phyloP scores from a whole-genome alignment of 306 rosid species.

The Neltuma alba region DNA sequence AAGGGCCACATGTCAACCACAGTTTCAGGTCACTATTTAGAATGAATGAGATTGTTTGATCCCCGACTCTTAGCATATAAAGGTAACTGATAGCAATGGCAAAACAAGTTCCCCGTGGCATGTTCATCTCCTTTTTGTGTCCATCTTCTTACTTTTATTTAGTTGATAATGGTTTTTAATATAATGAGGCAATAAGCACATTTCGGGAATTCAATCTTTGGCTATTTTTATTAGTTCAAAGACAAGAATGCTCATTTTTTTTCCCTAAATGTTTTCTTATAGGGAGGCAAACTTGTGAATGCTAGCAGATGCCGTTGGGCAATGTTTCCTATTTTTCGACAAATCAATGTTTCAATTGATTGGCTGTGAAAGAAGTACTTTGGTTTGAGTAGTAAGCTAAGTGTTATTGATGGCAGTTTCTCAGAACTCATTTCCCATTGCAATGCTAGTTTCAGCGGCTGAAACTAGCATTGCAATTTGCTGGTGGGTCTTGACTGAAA shows the following conservation, averaged over 20 bases:
- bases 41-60: conserved; percentile 21
- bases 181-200: conserved; percentile 4
- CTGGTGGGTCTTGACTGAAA: too few relatives aligned
- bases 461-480: too few relatives aligned
- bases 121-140: conserved; percentile 22
- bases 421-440: too few relatives aligned
- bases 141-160: not conserved
- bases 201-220: conserved; percentile 23
- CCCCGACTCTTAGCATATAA: conserved; percentile 23
- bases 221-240: conserved; percentile 38
- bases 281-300: conserved; percentile 18
- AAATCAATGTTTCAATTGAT: conserved; percentile 1
- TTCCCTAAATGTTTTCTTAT: not conserved
- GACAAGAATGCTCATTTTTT: not conserved
- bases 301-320: not conserved
- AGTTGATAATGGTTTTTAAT: conserved; percentile 16
- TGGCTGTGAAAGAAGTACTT: conserved; percentile 5
- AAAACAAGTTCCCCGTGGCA: conserved; percentile 21
- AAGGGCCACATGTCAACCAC: conserved; percentile 36
- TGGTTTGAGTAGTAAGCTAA: not conserved
- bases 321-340: conserved; percentile 1
- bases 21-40: conserved; percentile 37
- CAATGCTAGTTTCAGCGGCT: too few relatives aligned
- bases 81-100: conserved; percentile 40
- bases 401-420: not conserved